These are phyloP conservation scores for Chenopodium suecicum DNA, from an alignment of 148 eudicot species.

Conservation along the genomic window DNA sequence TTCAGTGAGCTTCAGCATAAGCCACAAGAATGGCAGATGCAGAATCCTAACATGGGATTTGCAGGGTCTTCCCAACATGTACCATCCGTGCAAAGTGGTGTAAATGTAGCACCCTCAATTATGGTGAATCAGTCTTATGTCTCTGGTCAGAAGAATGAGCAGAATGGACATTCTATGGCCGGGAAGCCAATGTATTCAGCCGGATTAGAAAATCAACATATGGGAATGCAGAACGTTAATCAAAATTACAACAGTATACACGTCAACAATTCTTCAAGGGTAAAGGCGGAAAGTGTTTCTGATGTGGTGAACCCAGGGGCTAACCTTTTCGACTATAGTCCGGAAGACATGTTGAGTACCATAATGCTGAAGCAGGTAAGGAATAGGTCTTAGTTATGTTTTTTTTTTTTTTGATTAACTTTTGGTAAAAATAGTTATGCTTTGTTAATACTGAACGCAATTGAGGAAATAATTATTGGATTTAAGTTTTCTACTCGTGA, in stretches of 20 bases:
- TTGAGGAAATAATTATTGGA: conserved; percentile 8
- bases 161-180: conserved; percentile 30
- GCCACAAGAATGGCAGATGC: conserved; percentile 61
- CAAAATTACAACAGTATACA: conserved; percentile 37
- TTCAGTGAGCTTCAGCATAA: conserved; percentile 56
- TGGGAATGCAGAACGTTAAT: conserved; percentile 29
- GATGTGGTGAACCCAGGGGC: conserved; percentile 44
- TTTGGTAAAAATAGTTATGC: conserved; percentile 12
- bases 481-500: neutral
- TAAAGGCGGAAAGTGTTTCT: conserved; percentile 58
- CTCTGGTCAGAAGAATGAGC: conserved; percentile 36
- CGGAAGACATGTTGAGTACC: conserved; percentile 79
- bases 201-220: conserved; percentile 36
- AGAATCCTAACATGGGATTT: conserved; percentile 39
- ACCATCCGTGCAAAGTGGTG: conserved; percentile 32
- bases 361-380: conserved; percentile 77
- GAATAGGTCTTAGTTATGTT: conserved; percentile 27
- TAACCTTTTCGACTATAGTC: conserved; percentile 47
- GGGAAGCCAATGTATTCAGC: conserved; percentile 41
- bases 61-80: conserved; percentile 36
- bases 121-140: conserved; percentile 53
- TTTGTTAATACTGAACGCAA: conserved; percentile 13
- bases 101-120: conserved; percentile 53
- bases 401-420: neutral
- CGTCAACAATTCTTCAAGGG: conserved; percentile 40